Evolutionary conservation across 306 rosid species (phyloP), one percentile per base, ranked within the genome.

Genomic region (Senna siamea): DNA sequence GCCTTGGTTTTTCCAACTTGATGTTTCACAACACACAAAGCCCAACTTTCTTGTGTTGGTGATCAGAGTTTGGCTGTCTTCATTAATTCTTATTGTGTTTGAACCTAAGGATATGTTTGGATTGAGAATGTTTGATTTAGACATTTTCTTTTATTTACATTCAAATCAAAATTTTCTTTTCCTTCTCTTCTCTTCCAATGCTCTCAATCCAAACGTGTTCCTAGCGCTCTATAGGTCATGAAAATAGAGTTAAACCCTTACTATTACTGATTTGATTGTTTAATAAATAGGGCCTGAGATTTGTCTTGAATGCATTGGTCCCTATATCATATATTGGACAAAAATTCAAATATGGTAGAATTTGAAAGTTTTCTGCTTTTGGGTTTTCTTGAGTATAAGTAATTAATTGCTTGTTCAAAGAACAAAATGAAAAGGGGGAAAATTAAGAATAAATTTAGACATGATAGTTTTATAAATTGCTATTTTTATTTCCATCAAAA

Each of bases 301-400:
- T 73, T 74, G 55, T 69, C 71, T 79, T 75, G 4, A 19, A 65
- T 64, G 9, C 53, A 57, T 14, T 23, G 30, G 30, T 26, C 3
- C n/a, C n/a, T n/a, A n/a, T n/a, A n/a, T n/a, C n/a, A n/a, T n/a
- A n/a, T n/a, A n/a, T n/a, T n/a, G n/a, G n/a, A 26, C 3, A 26
- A 1, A 26, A 26, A 26, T 26, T 26, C 30, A 1, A 26, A 34
- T 69, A 34, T 69, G 20, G 35, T 18, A 51, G 18, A 17, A 4
- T 66, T 44, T 23, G 47, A 38, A 17, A 40, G 11, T 5, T 68
- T 18, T 68, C 34, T 32, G 28, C 22, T 70, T 70, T 54, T 35
- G 23, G 28, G 51, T 52, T 69, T 35, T 40, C 48, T 70, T 38
- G 55, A 58, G 54, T 40, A 40, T 40, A 30, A 4, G 22, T 34